Evolutionary conservation across 2,329 filamentous ascomycete genomes (phyloP).

Genomic region (Pezizomycotina sp.): DNA sequence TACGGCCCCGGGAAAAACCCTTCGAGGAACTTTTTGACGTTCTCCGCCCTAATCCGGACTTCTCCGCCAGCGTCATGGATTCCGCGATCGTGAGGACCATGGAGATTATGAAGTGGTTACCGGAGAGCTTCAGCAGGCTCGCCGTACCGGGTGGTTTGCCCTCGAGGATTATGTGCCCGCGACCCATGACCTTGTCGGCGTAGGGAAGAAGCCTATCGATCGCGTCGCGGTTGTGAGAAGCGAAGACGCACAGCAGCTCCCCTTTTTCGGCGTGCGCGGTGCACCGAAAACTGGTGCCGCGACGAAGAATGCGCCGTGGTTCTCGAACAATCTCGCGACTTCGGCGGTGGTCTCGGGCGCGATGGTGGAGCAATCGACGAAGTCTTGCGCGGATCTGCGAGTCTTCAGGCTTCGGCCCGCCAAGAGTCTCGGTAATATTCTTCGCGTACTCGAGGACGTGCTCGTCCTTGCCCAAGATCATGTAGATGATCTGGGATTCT

Average conservation of each 20-base stretch:
- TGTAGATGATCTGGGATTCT: constrained; percentile 62
- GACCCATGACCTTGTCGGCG: constrained; percentile 54
- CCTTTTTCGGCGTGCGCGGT: constrained; percentile 55
- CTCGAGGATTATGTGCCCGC: constrained; percentile 52
- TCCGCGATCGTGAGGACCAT: constrained; percentile 56
- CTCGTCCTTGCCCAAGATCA: constrained; percentile 65
- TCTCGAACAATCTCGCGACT: constrained; percentile 42
- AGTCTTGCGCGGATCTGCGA: constrained; percentile 55
- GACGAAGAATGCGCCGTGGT: constrained; percentile 54
- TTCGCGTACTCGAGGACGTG: no score
- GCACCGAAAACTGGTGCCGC: constrained; percentile 59
- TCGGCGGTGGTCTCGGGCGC: constrained; percentile 64
- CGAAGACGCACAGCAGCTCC: constrained; percentile 54
- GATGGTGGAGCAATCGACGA: constrained; percentile 77
- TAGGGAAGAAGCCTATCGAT: constrained; percentile 52
- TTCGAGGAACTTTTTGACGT: constrained; percentile 55
- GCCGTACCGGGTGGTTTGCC: constrained; percentile 53
- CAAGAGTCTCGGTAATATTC: constrained; percentile 48
- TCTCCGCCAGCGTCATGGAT: constrained; percentile 63
- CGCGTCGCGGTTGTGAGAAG: constrained; percentile 40
- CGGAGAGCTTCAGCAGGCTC: constrained; percentile 60
- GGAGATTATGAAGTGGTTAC: constrained; percentile 72
- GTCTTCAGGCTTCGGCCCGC: constrained; percentile 34
- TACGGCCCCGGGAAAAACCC: constrained; percentile 14
- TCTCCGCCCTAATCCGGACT: constrained; percentile 56